Evolutionary conservation across 305 asterid species (phyloP), one percentile per base, ranked within the genome.

Genomic region (Fraxinus dipetala): DNA sequence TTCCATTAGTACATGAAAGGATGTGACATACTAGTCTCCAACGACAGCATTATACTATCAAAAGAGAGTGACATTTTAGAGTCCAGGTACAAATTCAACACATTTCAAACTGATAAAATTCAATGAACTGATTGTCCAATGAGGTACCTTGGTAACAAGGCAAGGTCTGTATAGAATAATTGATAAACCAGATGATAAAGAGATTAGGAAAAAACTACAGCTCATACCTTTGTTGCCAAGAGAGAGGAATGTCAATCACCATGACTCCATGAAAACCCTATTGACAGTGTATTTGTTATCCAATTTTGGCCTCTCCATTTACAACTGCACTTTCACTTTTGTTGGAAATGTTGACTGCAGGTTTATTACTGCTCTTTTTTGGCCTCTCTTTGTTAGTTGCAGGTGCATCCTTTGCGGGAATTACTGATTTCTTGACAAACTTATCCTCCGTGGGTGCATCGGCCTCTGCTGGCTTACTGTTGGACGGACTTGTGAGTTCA

Each of bases 241-340:
- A 61, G 43, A 14, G 74, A 75, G 74, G 81, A 75, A 38, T 22
- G 51, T 72, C 81, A 83, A 75, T 65, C 72, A 75, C 73, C 81
- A 80, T 54, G 34, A 77, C 35, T 78, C 78, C 77, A 43, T 22
- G 38, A 65, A 45, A 38, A 75, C 61, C 79, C 38, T 48, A 61
- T 76, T 32, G 74, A 69, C 59, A 77, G 67, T 32, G 63, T 79
- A 69, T 51, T 80, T 83, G 8, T 78, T 84, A 92, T 78, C 93
- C 93, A 73, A 90, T 84, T 81, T 90, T 89, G 82, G 96, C 95
- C 80, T 92, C 98, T 85, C 97, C 97, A 86, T 92, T 92, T 83
- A 93, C 89, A 72, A 85, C 83, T 2, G 91, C 77, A 81, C 78
- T 90, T 79, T 85, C 91, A 78, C 83, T 86, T 48, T 88, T 89